Conservation (phyloP, 2,329 filamentous ascomycete genomes). For the Nemania diffusa region DNA sequence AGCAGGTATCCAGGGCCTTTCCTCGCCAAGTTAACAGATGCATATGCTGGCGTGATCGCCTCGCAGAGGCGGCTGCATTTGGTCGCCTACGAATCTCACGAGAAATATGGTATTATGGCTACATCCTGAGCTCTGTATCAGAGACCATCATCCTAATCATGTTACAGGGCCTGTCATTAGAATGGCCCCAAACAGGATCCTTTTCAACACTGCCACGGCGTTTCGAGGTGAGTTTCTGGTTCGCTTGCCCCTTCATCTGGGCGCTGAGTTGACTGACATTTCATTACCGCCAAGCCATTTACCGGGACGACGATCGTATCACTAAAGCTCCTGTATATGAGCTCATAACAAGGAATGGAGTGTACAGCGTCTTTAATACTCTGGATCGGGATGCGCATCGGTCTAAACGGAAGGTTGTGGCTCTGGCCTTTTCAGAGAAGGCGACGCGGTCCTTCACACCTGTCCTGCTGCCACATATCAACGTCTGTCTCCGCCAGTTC, state of each 20-base stretch:
- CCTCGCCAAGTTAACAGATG: slow-evolving; percentile 15
- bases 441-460: neutral
- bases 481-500: slow-evolving; percentile 17
- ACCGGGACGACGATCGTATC: neutral
- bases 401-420: neutral
- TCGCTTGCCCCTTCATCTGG: neutral
- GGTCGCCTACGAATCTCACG: neutral
- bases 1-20: slow-evolving; percentile 15
- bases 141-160: neutral
- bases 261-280: neutral
- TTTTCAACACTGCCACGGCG: slow-evolving; percentile 22
- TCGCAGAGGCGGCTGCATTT: slow-evolving; percentile 10
- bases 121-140: neutral
- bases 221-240: neutral
- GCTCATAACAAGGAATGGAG: neutral
- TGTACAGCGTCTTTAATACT: neutral
- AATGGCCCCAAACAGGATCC: slow-evolving; percentile 14
- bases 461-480: neutral
- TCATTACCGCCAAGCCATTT: neutral
- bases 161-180: slow-evolving; percentile 16
- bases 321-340: neutral
- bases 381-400: neutral
- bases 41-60: slow-evolving; percentile 4
- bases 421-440: neutral
- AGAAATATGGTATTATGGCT: neutral